Percentiles rank a stretch among this genome's conserved stretches.
phyloP scores from a whole-genome alignment of 2,329 filamentous ascomycete genomes.

The Chrysosphaeria jannelii region DNA sequence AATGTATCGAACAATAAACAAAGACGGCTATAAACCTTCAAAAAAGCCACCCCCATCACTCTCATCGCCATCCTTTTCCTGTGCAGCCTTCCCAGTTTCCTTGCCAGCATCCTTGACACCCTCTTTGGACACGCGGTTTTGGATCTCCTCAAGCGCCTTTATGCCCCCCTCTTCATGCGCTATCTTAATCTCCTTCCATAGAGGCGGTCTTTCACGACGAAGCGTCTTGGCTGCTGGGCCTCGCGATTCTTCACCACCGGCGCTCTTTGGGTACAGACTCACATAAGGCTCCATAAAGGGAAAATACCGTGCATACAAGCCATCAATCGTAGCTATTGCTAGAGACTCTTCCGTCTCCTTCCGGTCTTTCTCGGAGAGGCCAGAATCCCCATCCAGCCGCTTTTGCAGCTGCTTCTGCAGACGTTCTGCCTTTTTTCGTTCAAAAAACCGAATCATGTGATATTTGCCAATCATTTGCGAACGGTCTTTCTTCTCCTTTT shows the following conservation, averaged over 20 bases:
- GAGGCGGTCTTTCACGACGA: constrained; percentile 18
- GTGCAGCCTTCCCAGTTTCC: too few species aligned
- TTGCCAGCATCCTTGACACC: background rate
- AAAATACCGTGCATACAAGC: constrained; percentile 44
- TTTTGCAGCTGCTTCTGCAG: constrained; percentile 32
- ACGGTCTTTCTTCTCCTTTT: constrained; percentile 27
- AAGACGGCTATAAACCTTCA: too few species aligned
- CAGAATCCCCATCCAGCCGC: constrained; percentile 19
- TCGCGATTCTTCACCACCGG: constrained; percentile 8
- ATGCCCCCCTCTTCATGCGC: constrained; percentile 28
- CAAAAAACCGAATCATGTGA: constrained; percentile 65
- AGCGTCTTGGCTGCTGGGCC: constrained; percentile 13
- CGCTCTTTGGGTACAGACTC: constrained; percentile 19
- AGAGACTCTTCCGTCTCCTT: constrained; percentile 25
- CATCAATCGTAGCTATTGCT: constrained; percentile 41
- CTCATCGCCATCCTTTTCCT: too few species aligned
- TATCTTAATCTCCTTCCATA: constrained; percentile 38
- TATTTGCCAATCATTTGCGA: constrained; percentile 48
- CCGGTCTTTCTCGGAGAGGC: constrained; percentile 17
- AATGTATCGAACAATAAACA: too few species aligned
- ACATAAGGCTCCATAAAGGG: constrained; percentile 43
- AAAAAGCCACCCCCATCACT: too few species aligned
- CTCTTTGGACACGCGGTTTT: constrained; percentile 16
- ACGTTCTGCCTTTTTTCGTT: constrained; percentile 41
- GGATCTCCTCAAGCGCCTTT: constrained; percentile 18